phyloP scores from a whole-genome alignment of 352 stramenopile genomes.

The Globisporangium ultimum region DNA sequence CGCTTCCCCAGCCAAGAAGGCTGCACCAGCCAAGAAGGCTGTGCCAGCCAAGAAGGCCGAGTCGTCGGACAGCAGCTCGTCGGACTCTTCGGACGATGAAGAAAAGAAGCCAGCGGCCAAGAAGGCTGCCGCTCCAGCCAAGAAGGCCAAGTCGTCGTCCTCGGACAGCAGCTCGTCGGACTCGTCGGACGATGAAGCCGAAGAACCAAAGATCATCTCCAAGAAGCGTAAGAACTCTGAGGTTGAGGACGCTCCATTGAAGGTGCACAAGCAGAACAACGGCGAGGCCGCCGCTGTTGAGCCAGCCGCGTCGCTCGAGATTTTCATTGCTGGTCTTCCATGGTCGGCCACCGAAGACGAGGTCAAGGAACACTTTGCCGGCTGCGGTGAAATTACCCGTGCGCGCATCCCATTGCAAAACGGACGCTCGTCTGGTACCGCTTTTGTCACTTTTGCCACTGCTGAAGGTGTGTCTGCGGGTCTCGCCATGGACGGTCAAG shows the following conservation, averaged over 20 bases:
- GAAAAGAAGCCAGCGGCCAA: slow-evolving; percentile 30
- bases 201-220: slow-evolving; percentile 59
- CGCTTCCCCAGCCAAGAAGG: slow-evolving; percentile 29
- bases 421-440: slow-evolving; percentile 92
- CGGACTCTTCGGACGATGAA: slow-evolving; percentile 48
- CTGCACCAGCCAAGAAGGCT: slow-evolving; percentile 34
- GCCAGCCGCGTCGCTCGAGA: slow-evolving; percentile 51
- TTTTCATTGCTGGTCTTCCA: slow-evolving; percentile 93
- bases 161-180: slow-evolving; percentile 35
- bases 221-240: slow-evolving; percentile 88
- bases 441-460: slow-evolving; percentile 92
- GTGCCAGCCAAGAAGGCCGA: too few relatives aligned
- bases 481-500: slow-evolving; percentile 90
- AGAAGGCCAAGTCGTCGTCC: slow-evolving; percentile 37
- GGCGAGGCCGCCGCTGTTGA: slow-evolving; percentile 51
- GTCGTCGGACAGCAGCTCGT: slow-evolving; percentile 28
- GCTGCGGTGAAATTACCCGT: slow-evolving; percentile 86
- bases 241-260: slow-evolving; percentile 46
- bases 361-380: slow-evolving; percentile 92
- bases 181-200: slow-evolving; percentile 49
- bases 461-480: slow-evolving; percentile 70
- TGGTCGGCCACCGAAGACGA: slow-evolving; percentile 95
- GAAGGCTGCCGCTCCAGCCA: slow-evolving; percentile 41
- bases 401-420: slow-evolving; percentile 88
- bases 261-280: slow-evolving; percentile 76